Evolutionary conservation across 306 rosid genomes (phyloP).

Genomic region (Vigna hirtella): DNA sequence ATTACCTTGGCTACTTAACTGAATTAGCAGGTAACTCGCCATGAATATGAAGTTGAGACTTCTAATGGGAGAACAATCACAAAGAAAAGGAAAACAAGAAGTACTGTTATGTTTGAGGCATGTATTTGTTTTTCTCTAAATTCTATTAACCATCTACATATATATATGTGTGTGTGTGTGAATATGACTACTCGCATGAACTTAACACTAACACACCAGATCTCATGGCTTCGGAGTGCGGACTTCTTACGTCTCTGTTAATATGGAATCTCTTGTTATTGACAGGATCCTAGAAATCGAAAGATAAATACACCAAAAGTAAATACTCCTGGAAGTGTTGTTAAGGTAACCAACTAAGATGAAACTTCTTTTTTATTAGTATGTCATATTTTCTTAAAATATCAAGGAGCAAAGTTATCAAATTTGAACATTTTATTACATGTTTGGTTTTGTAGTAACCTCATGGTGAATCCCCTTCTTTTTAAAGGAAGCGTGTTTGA

Average conservation of each 20-base stretch:
- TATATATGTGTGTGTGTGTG: background rate
- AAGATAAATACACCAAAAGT: conserved; percentile 74
- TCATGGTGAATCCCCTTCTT: background rate
- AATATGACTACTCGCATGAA: background rate
- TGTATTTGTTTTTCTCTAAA: conserved; percentile 43
- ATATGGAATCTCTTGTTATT: conserved; percentile 44
- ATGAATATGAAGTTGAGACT: conserved; percentile 95
- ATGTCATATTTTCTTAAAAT: conserved; percentile 27
- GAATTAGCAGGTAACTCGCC: conserved; percentile 80
- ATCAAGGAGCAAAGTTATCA: conserved; percentile 29
- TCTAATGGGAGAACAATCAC: conserved; percentile 90
- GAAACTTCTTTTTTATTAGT: conserved; percentile 18
- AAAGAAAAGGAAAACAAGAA: conserved; percentile 87
- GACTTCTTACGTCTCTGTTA: conserved; percentile 33
- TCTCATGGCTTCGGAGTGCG: conserved; percentile 33
- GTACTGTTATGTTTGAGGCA: conserved; percentile 96
- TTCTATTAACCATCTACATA: conserved; percentile 21
- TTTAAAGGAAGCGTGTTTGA: background rate
- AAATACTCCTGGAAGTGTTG: conserved; percentile 67
- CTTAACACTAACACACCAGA: conserved; percentile 29
- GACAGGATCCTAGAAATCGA: conserved; percentile 81
- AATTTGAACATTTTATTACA: conserved; percentile 20
- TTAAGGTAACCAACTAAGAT: conserved; percentile 65
- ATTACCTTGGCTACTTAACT: conserved; percentile 40
- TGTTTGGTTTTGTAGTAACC: background rate